A percentile compares a stretch with the other conserved stretches of the same genome.
phyloP scores from a whole-genome alignment of 2,329 filamentous ascomycete genomes.

The Cordyceps sp. region DNA sequence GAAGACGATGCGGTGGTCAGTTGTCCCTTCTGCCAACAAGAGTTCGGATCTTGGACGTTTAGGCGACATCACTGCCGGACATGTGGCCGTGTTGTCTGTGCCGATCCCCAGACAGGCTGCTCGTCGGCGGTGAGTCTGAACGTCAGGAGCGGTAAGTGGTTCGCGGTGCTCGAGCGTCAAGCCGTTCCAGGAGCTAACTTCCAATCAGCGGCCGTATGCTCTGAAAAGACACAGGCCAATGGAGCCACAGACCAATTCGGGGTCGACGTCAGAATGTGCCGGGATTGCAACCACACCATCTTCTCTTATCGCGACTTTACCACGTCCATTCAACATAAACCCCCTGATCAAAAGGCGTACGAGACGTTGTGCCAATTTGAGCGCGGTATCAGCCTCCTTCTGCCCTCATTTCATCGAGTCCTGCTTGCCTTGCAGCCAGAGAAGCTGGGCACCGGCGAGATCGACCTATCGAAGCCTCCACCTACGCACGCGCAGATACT shows the following conservation, averaged over 20 bases:
- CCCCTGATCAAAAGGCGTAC: conserved; percentile 65
- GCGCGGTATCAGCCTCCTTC: conserved; percentile 62
- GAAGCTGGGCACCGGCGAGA: conserved; percentile 18
- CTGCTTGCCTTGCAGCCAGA: conserved; percentile 51
- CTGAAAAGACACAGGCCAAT: conserved; percentile 20
- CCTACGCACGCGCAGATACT: conserved; percentile 52
- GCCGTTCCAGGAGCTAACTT: no score
- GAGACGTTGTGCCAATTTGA: conserved; percentile 77
- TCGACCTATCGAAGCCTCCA: conserved; percentile 22
- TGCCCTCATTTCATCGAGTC: conserved; percentile 72
- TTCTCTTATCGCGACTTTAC: conserved; percentile 61
- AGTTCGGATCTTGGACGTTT: conserved; percentile 87
- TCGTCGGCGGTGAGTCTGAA: conserved; percentile 72
- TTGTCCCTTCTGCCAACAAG: conserved; percentile 91
- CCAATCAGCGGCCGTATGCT: conserved; percentile 17
- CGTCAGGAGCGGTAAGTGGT: conserved; percentile 42
- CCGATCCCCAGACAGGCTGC: conserved; percentile 68
- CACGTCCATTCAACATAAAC: conserved; percentile 48
- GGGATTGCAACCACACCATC: conserved; percentile 55
- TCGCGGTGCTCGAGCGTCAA: no score
- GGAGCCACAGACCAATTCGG: conserved; percentile 32
- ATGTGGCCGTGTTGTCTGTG: conserved; percentile 86
- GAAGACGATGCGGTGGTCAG: conserved; percentile 65
- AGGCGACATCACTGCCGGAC: conserved; percentile 87
- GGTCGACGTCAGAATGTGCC: conserved; percentile 81